These are phyloP conservation scores for Vaccinium corymbosum DNA, from an alignment of 148 eudicot species.

Conservation along the genomic window DNA sequence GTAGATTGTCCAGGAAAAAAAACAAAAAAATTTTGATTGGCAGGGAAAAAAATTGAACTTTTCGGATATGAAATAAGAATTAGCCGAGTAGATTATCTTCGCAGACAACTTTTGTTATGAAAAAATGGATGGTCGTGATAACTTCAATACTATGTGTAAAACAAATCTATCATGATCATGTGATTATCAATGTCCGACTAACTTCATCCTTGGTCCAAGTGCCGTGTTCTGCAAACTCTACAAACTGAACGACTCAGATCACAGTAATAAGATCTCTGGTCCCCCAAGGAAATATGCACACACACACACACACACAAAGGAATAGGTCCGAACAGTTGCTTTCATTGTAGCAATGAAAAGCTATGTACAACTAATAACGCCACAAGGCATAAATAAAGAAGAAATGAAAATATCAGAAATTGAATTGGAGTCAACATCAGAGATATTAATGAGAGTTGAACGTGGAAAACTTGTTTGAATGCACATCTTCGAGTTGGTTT, in stretches of 20 bases:
- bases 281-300: background rate
- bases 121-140: background rate
- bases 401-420: background rate
- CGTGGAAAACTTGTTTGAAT: background rate
- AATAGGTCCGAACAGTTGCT: background rate
- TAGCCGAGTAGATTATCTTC: background rate
- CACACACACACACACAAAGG: background rate
- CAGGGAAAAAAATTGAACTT: background rate
- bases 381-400: background rate
- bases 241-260: too few species aligned
- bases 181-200: background rate
- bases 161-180: constrained; percentile 6
- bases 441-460: background rate
- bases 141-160: background rate
- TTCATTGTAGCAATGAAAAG: background rate
- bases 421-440: background rate
- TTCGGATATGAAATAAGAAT: background rate
- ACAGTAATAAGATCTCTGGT: too few species aligned
- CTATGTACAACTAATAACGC: background rate
- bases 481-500: background rate
- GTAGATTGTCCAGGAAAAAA: background rate
- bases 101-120: background rate
- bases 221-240: too few species aligned
- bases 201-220: background rate
- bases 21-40: too few species aligned